A percentile compares a stretch with the other conserved stretches of the same genome.
Evolutionary conservation across 2,329 filamentous ascomycete genomes (phyloP).

Genomic region (Cercospora sp.): DNA sequence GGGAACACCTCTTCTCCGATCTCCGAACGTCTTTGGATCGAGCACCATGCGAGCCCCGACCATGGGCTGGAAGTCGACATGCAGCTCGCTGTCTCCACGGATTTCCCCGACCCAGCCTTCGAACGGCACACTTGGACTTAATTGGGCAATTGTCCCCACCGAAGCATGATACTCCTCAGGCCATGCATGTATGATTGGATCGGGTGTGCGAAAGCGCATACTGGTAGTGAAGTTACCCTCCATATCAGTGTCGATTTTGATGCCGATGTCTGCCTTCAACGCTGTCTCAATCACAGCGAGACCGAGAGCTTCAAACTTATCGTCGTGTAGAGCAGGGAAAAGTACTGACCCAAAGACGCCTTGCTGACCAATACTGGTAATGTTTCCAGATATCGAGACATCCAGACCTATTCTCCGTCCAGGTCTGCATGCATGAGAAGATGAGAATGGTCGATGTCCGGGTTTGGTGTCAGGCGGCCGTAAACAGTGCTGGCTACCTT

Average conservation of each 20-base stretch:
- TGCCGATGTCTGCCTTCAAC: neutral
- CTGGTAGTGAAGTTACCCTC: neutral
- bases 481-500: neutral
- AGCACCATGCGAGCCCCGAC: neutral
- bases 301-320: neutral
- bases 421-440: neutral
- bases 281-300: neutral
- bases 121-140: neutral
- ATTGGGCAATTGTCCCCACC: neutral
- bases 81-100: neutral
- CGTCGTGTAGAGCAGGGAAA: neutral
- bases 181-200: neutral
- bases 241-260: neutral
- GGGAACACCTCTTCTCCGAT: neutral
- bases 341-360: neutral
- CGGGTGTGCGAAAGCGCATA: neutral
- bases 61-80: neutral
- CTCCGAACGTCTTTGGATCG: neutral
- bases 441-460: neutral
- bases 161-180: neutral
- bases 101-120: neutral
- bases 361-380: neutral
- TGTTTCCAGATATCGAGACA: neutral
- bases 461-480: neutral
- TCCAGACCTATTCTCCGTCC: neutral